phyloP scores from a whole-genome alignment of 345 rosid genomes.

The Corchorus capsularis region DNA sequence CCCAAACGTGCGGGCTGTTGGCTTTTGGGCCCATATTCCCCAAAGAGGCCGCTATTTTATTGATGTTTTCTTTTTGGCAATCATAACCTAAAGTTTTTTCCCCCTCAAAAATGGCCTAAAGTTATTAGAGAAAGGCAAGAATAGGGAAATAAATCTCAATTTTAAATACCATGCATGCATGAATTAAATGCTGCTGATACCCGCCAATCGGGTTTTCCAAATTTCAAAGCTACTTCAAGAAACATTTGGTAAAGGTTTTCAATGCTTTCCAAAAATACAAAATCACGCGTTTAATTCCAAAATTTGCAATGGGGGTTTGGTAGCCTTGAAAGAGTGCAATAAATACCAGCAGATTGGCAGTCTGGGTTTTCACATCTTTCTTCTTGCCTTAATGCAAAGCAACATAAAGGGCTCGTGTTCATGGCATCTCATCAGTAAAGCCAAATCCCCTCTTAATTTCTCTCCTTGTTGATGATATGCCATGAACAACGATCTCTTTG shows the following conservation, averaged over 20 bases:
- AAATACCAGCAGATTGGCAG: neutral
- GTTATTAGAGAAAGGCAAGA: neutral
- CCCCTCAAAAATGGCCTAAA: no score
- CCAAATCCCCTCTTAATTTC: neutral
- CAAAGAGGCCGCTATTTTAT: no score
- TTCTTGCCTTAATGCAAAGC: neutral
- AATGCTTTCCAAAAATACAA: neutral
- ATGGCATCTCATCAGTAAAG: neutral
- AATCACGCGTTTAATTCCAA: neutral
- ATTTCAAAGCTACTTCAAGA: neutral
- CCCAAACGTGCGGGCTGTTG: no score
- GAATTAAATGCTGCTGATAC: neutral
- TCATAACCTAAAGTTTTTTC: neutral
- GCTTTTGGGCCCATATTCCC: no score
- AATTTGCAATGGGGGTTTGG: neutral
- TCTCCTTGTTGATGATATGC: neutral
- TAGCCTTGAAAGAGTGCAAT: neutral
- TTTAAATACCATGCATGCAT: neutral
- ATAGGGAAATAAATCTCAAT: neutral
- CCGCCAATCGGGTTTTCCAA: neutral
- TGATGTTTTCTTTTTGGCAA: no score
- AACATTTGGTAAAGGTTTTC: neutral
- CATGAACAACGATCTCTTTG: slow-evolving; percentile 1
- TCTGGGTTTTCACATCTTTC: neutral
- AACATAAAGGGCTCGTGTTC: neutral